Conservation (phyloP, 2,329 filamentous ascomycete genomes). For the Coniochaeta prunicola region DNA sequence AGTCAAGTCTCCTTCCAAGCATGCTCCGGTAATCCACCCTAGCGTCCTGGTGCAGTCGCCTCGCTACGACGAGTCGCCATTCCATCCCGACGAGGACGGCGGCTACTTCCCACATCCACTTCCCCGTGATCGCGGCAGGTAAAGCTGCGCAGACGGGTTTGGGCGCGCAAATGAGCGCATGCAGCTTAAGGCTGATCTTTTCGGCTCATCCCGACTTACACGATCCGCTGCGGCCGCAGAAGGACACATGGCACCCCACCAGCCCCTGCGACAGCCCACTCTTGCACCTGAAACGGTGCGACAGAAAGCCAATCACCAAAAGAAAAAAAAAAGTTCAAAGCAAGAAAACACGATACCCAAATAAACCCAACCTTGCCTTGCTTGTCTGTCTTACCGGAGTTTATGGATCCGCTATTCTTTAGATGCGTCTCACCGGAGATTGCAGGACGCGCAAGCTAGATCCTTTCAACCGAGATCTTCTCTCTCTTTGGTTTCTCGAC, state of each 20-base stretch:
- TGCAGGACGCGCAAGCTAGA: background rate
- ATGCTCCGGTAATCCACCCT: background rate
- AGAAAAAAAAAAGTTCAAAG: background rate
- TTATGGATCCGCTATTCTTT: background rate
- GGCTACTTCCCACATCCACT: background rate
- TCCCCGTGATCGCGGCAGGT: background rate
- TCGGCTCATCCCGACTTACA: background rate
- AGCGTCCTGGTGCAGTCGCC: background rate
- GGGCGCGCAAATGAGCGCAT: background rate
- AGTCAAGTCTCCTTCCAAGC: slow-evolving; percentile 9
- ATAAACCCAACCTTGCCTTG: background rate
- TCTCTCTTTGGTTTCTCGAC: background rate
- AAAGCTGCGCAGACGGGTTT: background rate
- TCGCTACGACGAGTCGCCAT: slow-evolving; percentile 4
- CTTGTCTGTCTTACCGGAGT: background rate
- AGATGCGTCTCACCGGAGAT: background rate
- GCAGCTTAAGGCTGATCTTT: background rate
- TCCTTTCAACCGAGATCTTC: background rate
- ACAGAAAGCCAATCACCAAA: background rate
- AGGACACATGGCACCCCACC: background rate
- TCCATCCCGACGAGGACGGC: background rate
- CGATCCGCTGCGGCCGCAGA: too few species aligned
- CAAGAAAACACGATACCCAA: background rate
- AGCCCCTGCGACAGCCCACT: background rate
- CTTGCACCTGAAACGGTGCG: background rate